These are phyloP conservation scores for Gossypium longicalyx DNA, from an alignment of 345 rosid species.

Conservation along the genomic window DNA sequence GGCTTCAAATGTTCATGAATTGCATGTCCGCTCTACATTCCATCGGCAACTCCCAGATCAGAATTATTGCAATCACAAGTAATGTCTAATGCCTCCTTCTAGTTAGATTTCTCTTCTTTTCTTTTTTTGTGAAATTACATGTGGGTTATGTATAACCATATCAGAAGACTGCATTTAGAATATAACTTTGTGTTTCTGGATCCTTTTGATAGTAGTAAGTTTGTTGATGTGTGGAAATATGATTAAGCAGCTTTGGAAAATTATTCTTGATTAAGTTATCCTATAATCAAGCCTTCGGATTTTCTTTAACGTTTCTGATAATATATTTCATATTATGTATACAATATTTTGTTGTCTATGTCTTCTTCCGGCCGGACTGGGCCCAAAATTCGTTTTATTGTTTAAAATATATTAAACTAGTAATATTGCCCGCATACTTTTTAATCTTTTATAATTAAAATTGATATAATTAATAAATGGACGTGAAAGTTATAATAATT, in stretches of 20 bases:
- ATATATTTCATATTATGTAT: too few relatives aligned
- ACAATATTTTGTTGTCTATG: too few relatives aligned
- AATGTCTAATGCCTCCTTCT: background rate
- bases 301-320: too few relatives aligned
- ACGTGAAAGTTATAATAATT: too few relatives aligned
- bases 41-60: background rate
- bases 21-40: background rate
- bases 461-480: too few relatives aligned
- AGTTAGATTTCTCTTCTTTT: background rate
- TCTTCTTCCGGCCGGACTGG: too few relatives aligned
- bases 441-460: too few relatives aligned
- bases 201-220: background rate
- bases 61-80: background rate
- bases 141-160: background rate
- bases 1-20: slow-evolving; percentile 34
- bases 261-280: background rate
- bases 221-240: slow-evolving; percentile 24
- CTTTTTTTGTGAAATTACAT: background rate
- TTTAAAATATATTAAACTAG: too few relatives aligned
- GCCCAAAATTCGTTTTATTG: too few relatives aligned
- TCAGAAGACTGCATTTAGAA: background rate
- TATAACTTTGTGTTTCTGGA: background rate
- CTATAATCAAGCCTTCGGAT: too few relatives aligned
- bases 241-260: background rate
- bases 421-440: too few relatives aligned